A percentile compares a stretch with the other conserved stretches of the same genome.
Evolutionary conservation across 306 rosid genomes (phyloP).

Genomic region (Clitoria ternatea): DNA sequence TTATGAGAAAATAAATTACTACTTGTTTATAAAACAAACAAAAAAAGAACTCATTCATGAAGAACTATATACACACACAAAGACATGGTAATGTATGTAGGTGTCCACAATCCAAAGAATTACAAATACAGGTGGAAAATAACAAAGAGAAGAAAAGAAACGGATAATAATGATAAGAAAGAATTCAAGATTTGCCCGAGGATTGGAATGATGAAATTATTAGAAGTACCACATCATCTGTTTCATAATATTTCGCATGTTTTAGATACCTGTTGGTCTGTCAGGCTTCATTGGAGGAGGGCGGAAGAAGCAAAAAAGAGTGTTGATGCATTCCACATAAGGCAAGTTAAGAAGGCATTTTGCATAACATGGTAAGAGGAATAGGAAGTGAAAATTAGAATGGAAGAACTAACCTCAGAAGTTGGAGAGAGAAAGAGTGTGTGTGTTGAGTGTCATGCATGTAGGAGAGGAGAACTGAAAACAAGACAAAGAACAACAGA

Average conservation of each 20-base stretch:
- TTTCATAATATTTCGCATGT: no score
- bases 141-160: not conserved
- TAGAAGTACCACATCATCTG: no score
- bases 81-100: not conserved
- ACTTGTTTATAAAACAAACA: not conserved
- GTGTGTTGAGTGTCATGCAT: not conserved
- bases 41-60: not conserved
- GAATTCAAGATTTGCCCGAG: not conserved
- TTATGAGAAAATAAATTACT: not conserved
- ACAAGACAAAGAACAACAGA: not conserved
- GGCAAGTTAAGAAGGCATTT: not conserved
- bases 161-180: not conserved
- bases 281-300: no score
- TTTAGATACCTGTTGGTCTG: no score
- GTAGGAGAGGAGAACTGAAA: not conserved
- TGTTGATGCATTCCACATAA: no score
- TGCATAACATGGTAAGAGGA: not conserved
- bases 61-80: not conserved
- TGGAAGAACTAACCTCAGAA: not conserved
- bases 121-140: not conserved
- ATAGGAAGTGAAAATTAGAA: not conserved
- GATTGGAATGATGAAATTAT: not conserved
- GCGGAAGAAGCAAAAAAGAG: no score
- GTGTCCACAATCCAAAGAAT: not conserved
- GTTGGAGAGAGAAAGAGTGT: not conserved